Evolutionary conservation across 2,329 filamentous ascomycete genomes (phyloP), one percentile per base, ranked within the genome.

Genomic region (Esteya vermicola): DNA sequence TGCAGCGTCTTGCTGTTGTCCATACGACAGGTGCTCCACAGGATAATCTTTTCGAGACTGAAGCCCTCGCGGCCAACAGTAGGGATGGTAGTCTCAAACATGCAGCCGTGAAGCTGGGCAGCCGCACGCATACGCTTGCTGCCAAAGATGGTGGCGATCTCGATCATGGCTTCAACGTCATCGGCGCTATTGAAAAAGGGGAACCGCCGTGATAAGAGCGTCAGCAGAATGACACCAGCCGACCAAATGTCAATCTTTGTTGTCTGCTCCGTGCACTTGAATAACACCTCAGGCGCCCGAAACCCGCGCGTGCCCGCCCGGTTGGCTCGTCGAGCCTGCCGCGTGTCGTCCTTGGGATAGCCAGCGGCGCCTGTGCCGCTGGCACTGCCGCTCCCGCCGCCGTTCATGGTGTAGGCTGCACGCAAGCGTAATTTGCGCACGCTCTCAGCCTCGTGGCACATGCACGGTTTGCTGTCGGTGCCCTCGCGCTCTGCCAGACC

Each of bases 111-210:
- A 38, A 94, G 66, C 16, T 85, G 65, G 1, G 85, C 85, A 4
- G 81, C 83, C 26, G 74, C 67, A 54, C 81, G 83, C 89, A 98
- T 96, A 43, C 79, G 77, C 54, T 74, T 78, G 32, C 71, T 70
- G 37, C 91, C 91, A 56, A 96, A 95, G 45, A 98, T 93, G 43
- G 85, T 93, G 27, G 88, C 84, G 49, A 98, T 93, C 59, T 98
- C 91, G 49, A 98, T 89, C 72, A 95, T 81, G 38, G 91, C 91
- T 54, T 98, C 91, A 36, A 98, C 82, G 52, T 98, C 91, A 57
- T 98, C 91, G n/a, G 86, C 81, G 34, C 85, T 93, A 61, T 98
- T 95, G 69, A 98, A 98, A 61, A 98, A 98, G 2, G 91, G 91
- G 52, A 98, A 98, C 4, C 91, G 78, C 42, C 82, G 81, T 31